These are phyloP conservation scores for Acer yangbiense DNA, from an alignment of 345 rosid species.

Conservation along the genomic window DNA sequence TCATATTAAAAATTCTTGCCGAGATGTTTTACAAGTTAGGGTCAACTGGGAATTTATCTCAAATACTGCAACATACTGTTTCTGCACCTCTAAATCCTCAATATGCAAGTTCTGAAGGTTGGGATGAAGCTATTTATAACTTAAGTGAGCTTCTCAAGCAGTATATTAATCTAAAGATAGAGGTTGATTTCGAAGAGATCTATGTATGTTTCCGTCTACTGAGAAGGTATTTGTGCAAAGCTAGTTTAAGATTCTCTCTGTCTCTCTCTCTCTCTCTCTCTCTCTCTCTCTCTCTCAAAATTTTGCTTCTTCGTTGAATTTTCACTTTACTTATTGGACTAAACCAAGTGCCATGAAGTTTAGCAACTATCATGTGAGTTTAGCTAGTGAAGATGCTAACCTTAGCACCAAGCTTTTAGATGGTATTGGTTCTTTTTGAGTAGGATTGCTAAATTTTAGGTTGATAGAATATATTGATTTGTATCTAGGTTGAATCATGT, in stretches of 20 bases:
- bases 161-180: slow-evolving; percentile 69
- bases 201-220: slow-evolving; percentile 74
- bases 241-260: background rate
- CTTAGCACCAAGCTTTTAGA: background rate
- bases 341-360: background rate
- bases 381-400: background rate
- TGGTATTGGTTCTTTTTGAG: background rate
- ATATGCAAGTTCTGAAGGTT: slow-evolving; percentile 40
- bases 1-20: slow-evolving; percentile 48
- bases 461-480: background rate
- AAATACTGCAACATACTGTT: slow-evolving; percentile 49
- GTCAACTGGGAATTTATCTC: slow-evolving; percentile 54
- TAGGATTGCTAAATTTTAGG: background rate
- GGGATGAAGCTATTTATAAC: slow-evolving; percentile 48
- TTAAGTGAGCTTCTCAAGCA: slow-evolving; percentile 64
- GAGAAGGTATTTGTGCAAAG: slow-evolving; percentile 49
- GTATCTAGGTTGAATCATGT: background rate
- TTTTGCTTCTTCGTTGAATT: background rate
- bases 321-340: background rate
- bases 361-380: background rate
- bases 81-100: slow-evolving; percentile 34
- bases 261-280: no score
- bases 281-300: background rate
- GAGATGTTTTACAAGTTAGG: slow-evolving; percentile 55
- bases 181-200: slow-evolving; percentile 76